phyloP scores from a whole-genome alignment of 2,329 filamentous ascomycete genomes.

The Pyricularia sp. region DNA sequence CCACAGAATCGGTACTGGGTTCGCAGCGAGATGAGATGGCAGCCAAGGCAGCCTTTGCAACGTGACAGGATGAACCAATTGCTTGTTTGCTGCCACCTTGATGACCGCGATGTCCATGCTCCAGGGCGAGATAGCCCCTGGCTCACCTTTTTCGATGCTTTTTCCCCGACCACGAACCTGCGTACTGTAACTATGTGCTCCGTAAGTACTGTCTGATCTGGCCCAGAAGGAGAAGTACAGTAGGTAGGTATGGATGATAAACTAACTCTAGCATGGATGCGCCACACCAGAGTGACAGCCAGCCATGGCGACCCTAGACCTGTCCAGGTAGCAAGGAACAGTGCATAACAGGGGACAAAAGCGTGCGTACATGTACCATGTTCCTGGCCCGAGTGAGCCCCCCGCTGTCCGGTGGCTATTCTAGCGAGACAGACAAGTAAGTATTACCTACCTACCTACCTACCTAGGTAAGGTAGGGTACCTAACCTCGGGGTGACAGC shows the following conservation, averaged over 20 bases:
- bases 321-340: neutral
- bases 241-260: neutral
- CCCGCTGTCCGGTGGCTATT: neutral
- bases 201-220: neutral
- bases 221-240: neutral
- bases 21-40: neutral
- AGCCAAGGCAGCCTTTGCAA: neutral
- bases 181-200: neutral
- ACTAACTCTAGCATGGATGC: neutral
- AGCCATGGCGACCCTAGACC: neutral
- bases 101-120: neutral
- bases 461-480: too few species aligned
- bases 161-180: neutral
- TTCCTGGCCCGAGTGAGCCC: neutral
- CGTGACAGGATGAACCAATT: neutral
- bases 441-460: neutral
- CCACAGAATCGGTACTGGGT: neutral
- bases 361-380: neutral
- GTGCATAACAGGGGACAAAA: neutral
- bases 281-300: neutral
- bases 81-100: neutral
- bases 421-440: neutral
- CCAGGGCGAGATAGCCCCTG: neutral
- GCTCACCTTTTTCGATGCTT: neutral
- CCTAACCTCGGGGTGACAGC: neutral